A percentile compares a stretch with the other conserved stretches of the same genome.
These are phyloP conservation scores for Trichophaea hybrida DNA, from an alignment of 2,329 filamentous ascomycete species.

Conservation along the genomic window DNA sequence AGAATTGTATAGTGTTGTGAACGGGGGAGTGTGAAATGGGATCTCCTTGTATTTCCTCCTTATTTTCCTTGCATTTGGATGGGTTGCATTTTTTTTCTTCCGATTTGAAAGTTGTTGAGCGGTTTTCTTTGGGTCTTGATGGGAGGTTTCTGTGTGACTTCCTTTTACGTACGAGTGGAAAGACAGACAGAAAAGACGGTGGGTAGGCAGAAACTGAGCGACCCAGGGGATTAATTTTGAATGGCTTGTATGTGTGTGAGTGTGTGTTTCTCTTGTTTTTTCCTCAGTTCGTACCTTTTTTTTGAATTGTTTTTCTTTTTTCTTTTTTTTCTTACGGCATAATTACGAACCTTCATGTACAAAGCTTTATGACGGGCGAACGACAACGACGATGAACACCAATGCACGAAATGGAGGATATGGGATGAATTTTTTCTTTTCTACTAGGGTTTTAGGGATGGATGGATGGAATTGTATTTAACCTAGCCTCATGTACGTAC, in stretches of 20 bases:
- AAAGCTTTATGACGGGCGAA: no score
- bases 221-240: no score
- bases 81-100: not conserved
- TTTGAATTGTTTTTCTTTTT: not conserved
- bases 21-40: not conserved
- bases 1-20: not conserved
- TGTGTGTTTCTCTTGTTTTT: no score
- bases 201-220: no score
- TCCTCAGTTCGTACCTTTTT: not conserved
- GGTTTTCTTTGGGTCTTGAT: not conserved
- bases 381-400: no score
- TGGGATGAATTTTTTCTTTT: not conserved
- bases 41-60: not conserved
- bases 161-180: not conserved
- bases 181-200: not conserved
- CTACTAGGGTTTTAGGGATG: not conserved
- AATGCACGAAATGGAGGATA: not conserved
- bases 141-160: not conserved
- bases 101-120: not conserved
- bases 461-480: not conserved
- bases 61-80: not conserved
- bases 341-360: not conserved
- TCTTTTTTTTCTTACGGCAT: not conserved
- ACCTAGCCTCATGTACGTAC: not conserved
- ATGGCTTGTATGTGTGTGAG: no score